Evolutionary conservation across 345 rosid species (phyloP), one percentile per base, ranked within the genome.

Genomic region (Capsella bursapastoris): DNA sequence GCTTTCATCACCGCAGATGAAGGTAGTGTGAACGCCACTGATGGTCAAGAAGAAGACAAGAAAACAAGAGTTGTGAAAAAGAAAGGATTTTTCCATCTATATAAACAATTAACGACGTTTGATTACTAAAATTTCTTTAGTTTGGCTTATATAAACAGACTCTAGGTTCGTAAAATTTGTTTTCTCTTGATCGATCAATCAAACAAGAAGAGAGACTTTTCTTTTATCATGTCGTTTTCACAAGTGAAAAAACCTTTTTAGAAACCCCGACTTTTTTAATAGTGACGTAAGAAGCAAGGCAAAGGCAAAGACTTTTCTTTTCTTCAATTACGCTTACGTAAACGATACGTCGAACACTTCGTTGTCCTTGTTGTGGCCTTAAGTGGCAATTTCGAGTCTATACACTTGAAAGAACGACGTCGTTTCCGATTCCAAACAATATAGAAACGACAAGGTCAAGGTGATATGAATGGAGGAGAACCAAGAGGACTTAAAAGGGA

Each of bases 111-210:
- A 4, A 43, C 25, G 10, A 43, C 25, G 10, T 59, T 1, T 60
- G 40, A 10, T 67, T 40, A 85, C 83, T 43, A 84, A 83, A 84
- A 69, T 84, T 81, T 67, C 81, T 83, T 81, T 69, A 80, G 81
- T 40, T 68, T 50, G 68, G 32, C 44, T 18, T 76, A 69, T 0
- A 69, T 76, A 76, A 76, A 53, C 58, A 84, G 90, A 52, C 81
- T 37, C 41, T 58, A 18, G 45, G 50, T 74, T 74, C 35, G 52
- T 47, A 8, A 35, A 49, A 22, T 22, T 22, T 0, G 22, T 18
- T 4, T 12, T 66, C 18, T 59, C 14, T 28, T 35, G 60, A 57
- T 22, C n/a, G 8, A 35, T 32, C n/a, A 6, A 35, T 16, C 51
- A 49, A 47, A 57, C n/a, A n/a, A 59, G 29, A 74, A 59, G 35